phyloP scores from a whole-genome alignment of 495 filamentous ascomycete species.

The Penicillium pancosmium region DNA sequence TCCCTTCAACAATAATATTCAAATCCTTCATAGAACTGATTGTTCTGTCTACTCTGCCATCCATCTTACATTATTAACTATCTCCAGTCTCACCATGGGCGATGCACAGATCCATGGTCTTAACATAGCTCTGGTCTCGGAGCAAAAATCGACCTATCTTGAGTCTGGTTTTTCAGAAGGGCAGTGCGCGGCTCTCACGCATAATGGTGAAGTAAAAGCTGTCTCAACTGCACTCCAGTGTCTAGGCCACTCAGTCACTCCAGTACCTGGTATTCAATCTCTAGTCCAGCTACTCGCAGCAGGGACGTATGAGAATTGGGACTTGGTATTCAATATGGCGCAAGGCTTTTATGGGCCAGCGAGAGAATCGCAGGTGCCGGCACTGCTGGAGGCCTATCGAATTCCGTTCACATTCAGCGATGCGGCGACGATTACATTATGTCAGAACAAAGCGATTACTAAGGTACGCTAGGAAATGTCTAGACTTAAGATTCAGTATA shows the following conservation, averaged over 20 bases:
- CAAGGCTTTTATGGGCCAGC: conserved; percentile 26
- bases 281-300: conserved; percentile 20
- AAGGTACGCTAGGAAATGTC: conserved; percentile 20
- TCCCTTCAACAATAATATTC: neutral
- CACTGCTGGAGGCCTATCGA: conserved; percentile 29
- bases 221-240: conserved; percentile 10
- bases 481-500: neutral
- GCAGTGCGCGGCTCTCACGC: conserved; percentile 14
- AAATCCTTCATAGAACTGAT: neutral
- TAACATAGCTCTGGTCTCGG: conserved; percentile 20
- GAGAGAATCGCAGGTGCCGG: conserved; percentile 29
- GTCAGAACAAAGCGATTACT: conserved; percentile 28
- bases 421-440: conserved; percentile 28
- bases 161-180: conserved; percentile 13
- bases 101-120: neutral
- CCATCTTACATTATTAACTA: neutral
- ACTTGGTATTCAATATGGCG: conserved; percentile 27
- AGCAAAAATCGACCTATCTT: conserved; percentile 11
- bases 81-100: neutral
- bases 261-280: conserved; percentile 17
- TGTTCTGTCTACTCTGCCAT: neutral
- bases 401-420: conserved; percentile 29
- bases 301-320: conserved; percentile 17
- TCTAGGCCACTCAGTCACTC: conserved; percentile 14
- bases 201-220: conserved; percentile 13